Base-by-base conservation (phyloP, 495 filamentous ascomycete species). In the Extremus antarcticus region DNA sequence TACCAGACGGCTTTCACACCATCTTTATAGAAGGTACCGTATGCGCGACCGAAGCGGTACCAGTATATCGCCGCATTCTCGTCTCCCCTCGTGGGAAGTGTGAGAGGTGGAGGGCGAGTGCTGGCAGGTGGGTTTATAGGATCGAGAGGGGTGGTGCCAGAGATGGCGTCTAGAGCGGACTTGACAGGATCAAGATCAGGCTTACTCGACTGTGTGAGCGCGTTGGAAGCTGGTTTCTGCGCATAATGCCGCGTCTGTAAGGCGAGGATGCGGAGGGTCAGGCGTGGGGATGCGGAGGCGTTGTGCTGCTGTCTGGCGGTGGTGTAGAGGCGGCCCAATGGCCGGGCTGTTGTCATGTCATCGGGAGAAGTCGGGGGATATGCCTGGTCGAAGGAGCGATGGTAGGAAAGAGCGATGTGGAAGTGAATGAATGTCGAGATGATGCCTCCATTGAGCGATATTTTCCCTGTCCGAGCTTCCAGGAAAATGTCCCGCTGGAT, bases 21-120 rank as follows among this genome's bases (percentile, higher is more conserved):
- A 22, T 79, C 78, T 66, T 94, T 94, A 79, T 95, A 97, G 78
- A 97, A 97, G 25, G 70, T 68, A 4, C 81, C 59, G 68, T 86
- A 86, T 20, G 78, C 73, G 51, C 78, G 78, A 45, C 81, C 84
- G 3, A 73, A 63, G 0, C 56, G 45, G 62, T 76, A 69, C 39
- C 73, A 63, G 70, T 84, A 73, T 0, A 57, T 55, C 60, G 79
- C 61, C 25, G 65, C 61, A 24, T 65, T 69, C 32, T 72, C 63
- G 3, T 68, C 55, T 10, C 63, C 60, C 25, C 71, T 74, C 15
- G 43, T 51, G 1, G 82, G 78, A n/a, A 83, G 63, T 35, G 68
- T 51, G 47, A 86, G 73, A 0, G 75, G 76, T 0, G 81, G 76
- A 0, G 83, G 80, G 39, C 80, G 77, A 10, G 81, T 85, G 7